Percentiles rank a stretch among this genome's conserved stretches.
Conservation (phyloP, 768 basidiomycete genomes). For the Dentipellis sp. region DNA sequence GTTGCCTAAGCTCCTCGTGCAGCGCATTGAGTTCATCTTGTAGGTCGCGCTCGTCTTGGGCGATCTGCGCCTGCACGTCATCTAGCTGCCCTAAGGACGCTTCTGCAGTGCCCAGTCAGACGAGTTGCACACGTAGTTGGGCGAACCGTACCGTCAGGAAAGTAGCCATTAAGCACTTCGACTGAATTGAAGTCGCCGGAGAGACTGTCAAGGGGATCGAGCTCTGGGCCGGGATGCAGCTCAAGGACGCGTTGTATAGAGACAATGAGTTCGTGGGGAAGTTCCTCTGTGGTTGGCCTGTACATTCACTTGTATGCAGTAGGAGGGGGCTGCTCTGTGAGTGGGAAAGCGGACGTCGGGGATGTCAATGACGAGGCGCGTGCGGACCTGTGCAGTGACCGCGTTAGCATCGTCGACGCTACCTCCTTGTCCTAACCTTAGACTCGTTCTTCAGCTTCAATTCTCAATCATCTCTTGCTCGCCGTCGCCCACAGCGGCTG, state of each 20-base stretch:
- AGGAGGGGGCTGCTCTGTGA: not conserved
- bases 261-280: slow-evolving; percentile 59
- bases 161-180: slow-evolving; percentile 53
- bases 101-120: slow-evolving; percentile 38
- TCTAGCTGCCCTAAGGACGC: slow-evolving; percentile 65
- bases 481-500: no score
- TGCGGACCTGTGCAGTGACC: not conserved
- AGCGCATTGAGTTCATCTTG: slow-evolving; percentile 65
- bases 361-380: not conserved
- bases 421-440: not conserved
- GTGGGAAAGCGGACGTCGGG: not conserved
- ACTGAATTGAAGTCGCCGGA: slow-evolving; percentile 49
- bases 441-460: not conserved
- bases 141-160: slow-evolving; percentile 61
- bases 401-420: not conserved
- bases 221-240: slow-evolving; percentile 31
- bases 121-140: not conserved
- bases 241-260: slow-evolving; percentile 67
- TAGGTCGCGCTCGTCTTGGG: slow-evolving; percentile 59
- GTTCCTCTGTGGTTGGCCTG: slow-evolving; percentile 28
- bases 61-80: slow-evolving; percentile 57
- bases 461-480: not conserved
- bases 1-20: slow-evolving; percentile 54
- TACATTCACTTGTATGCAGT: slow-evolving; percentile 6
- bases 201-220: slow-evolving; percentile 50